Conservation (phyloP, 2,329 filamentous ascomycete species). For the Botrytis deweyae region DNA sequence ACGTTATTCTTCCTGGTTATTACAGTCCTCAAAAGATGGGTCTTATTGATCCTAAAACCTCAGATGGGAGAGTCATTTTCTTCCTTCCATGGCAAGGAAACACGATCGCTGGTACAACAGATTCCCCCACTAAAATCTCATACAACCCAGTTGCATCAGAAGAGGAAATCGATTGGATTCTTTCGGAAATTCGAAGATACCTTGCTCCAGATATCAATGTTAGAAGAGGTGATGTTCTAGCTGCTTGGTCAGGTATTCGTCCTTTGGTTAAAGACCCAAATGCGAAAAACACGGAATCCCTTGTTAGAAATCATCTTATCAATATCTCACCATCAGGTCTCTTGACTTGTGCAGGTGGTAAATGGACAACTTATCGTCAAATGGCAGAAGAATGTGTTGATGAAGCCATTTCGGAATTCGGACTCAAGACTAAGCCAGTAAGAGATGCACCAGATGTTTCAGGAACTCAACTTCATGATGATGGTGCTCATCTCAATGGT, state of each 20-base stretch:
- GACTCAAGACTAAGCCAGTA: slow-evolving; percentile 57
- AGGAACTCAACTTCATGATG: slow-evolving; percentile 68
- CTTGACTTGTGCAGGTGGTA: slow-evolving; percentile 82
- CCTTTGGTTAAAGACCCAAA: slow-evolving; percentile 85
- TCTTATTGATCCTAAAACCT: slow-evolving; percentile 81
- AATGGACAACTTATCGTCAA: slow-evolving; percentile 91
- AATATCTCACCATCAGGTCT: slow-evolving; percentile 77
- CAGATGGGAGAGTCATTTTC: slow-evolving; percentile 87
- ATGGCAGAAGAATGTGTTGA: slow-evolving; percentile 92
- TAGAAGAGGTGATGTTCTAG: slow-evolving; percentile 80
- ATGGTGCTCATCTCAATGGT: slow-evolving; percentile 68
- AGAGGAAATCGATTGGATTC: slow-evolving; percentile 84
- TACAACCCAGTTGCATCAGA: slow-evolving; percentile 75
- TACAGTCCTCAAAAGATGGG: slow-evolving; percentile 85
- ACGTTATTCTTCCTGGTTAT: slow-evolving; percentile 84
- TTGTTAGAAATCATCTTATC: slow-evolving; percentile 84
- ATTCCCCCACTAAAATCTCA: slow-evolving; percentile 71
- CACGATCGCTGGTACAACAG: slow-evolving; percentile 86
- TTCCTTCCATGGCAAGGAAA: slow-evolving; percentile 93
- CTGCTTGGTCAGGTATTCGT: slow-evolving; percentile 85
- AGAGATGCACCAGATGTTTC: slow-evolving; percentile 64
- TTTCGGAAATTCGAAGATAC: slow-evolving; percentile 79
- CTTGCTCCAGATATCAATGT: slow-evolving; percentile 82
- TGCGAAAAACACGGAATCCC: slow-evolving; percentile 79
- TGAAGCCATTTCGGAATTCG: slow-evolving; percentile 69